Percentiles rank a stretch among this genome's conserved stretches.
phyloP scores from a whole-genome alignment of 2,329 filamentous ascomycete genomes.

The Cladobotryum protrusum region DNA sequence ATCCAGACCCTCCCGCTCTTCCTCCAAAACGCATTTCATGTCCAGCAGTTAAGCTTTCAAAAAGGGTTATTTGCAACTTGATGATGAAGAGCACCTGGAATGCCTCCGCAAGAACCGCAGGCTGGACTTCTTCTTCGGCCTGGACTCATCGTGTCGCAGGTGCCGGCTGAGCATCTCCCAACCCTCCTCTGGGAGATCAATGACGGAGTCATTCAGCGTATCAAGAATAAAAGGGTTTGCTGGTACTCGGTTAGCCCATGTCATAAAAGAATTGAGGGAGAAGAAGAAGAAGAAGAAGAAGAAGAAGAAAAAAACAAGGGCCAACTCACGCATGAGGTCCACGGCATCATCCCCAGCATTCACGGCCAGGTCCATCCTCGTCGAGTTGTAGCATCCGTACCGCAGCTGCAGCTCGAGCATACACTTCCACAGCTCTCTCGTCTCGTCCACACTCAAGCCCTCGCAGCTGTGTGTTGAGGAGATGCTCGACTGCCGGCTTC shows the following conservation, averaged over 20 bases:
- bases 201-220: conserved; percentile 32
- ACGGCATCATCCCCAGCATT: conserved; percentile 34
- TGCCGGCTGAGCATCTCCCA: conserved; percentile 29
- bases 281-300: no score
- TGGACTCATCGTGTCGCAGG: conserved; percentile 15
- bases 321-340: conserved; percentile 39
- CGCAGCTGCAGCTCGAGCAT: conserved; percentile 43
- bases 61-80: no score
- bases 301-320: no score
- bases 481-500: conserved; percentile 21
- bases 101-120: not conserved
- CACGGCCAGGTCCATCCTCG: conserved; percentile 41
- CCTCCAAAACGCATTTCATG: no score
- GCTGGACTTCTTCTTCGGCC: no score
- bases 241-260: conserved; percentile 10
- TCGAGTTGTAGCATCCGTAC: conserved; percentile 45
- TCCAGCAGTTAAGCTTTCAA: no score
- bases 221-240: conserved; percentile 37
- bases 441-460: conserved; percentile 32
- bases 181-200: conserved; percentile 31
- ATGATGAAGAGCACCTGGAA: no score
- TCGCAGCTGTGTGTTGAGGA: conserved; percentile 26
- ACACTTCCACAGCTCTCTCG: conserved; percentile 38
- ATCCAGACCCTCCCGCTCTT: no score
- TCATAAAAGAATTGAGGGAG: no score